Base-by-base conservation (phyloP, 441 rosid species). In the Corymbia calophylla region DNA sequence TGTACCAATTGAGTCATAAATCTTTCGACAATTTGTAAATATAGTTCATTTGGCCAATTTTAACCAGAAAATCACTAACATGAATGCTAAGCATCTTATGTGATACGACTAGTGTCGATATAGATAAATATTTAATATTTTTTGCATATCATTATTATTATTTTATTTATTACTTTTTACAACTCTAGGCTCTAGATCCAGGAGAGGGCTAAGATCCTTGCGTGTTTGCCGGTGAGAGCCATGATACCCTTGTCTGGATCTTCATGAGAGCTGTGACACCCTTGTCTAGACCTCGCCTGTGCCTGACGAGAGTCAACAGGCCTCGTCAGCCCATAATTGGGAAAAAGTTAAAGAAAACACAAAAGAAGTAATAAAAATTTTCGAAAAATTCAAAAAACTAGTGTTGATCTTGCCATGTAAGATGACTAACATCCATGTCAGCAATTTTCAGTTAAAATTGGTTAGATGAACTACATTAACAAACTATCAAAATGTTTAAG, bases 401-500 rank as follows among this genome's bases (percentile, higher is more conserved):
- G 6, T 58, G 12, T 58, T 3, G 10, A 58, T 58, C 6, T 2
- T 56, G 13, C 1, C 29, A 4, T 56, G 6, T 56, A 56, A 56
- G 6, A 56, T 1, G 5, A 56, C 0, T 0, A 0, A 1, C 11
- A 23, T 58, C 3, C 6, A 56, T 23, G 1, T 58, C 29, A 25
- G 25, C 0, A 14, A 58, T 5, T 58, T 58, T 0, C 3, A 1
- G 5, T 0, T 13, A 58, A 25, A 58, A 58, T 56, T 10, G n/a
- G 7, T 0, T 1, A 2, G 6, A 58, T 58, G 14, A 1, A 25
- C 10, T 58, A 58, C 13, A 23, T 58, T 58, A 4, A 4, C 14
- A 58, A 58, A 25, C 2, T 58, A 1, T 13, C 0, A 58, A 58
- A 1, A 9, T 58, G 0, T 58, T 58, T 58, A 58, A 23, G 0